Evolutionary conservation across 208 protist species (phyloP).

Genomic region (Trypanosoma avium): DNA sequence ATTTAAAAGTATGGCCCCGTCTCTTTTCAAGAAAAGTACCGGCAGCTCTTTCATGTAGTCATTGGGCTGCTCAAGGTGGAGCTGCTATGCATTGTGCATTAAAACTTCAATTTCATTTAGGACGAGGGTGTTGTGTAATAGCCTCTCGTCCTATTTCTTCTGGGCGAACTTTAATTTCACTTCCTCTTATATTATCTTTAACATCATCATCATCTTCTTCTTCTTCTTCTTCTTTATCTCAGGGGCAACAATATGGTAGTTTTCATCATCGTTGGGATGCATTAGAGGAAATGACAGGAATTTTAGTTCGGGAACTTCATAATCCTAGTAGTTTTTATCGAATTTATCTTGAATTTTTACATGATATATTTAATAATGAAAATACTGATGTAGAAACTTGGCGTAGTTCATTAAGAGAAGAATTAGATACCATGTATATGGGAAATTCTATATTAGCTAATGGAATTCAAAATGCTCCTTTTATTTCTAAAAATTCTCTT

Average conservation of each 20-base stretch:
- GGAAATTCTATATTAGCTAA: slow-evolving; percentile 66
- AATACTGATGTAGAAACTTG: slow-evolving; percentile 29
- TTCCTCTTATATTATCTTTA: slow-evolving; percentile 54
- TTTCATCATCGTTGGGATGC: slow-evolving; percentile 32
- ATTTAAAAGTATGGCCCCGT: slow-evolving; percentile 73
- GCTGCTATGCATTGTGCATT: slow-evolving; percentile 66
- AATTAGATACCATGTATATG: slow-evolving; percentile 69
- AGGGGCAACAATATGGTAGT: slow-evolving; percentile 9
- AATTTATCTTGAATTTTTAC: slow-evolving; percentile 79
- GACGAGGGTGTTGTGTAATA: slow-evolving; percentile 34
- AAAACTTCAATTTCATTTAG: slow-evolving; percentile 34
- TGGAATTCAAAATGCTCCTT: slow-evolving; percentile 74
- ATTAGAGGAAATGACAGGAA: slow-evolving; percentile 43
- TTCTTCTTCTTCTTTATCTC: too few relatives aligned
- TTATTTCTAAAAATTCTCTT: slow-evolving; percentile 53
- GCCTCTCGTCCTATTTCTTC: slow-evolving; percentile 43
- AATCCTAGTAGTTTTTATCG: slow-evolving; percentile 53
- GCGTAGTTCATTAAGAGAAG: slow-evolving; percentile 24
- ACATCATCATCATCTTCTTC: slow-evolving; percentile 2
- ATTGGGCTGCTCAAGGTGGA: slow-evolving; percentile 66
- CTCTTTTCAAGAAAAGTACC: slow-evolving; percentile 57
- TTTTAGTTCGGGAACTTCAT: slow-evolving; percentile 76
- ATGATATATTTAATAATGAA: slow-evolving; percentile 80
- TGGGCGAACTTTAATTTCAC: slow-evolving; percentile 51
- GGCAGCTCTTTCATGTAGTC: slow-evolving; percentile 53